Percentiles rank a stretch among this genome's conserved stretches.
These are phyloP conservation scores for Lupinus albus DNA, from an alignment of 306 rosid genomes.

Conservation along the genomic window DNA sequence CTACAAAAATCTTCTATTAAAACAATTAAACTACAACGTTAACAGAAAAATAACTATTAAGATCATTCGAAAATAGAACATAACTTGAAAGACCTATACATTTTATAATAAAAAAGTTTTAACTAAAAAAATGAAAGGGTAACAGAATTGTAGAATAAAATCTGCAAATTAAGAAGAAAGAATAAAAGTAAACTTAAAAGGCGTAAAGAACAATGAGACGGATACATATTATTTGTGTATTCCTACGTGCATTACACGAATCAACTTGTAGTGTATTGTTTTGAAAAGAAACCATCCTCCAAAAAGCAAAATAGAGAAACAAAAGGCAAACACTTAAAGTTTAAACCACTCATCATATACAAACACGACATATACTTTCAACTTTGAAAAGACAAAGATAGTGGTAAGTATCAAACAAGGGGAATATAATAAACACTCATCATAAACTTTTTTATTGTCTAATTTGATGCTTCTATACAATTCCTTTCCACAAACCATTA, in stretches of 20 bases:
- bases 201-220: not conserved
- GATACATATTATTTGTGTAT: not conserved
- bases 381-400: constrained; percentile 38
- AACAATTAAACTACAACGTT: too few relatives aligned
- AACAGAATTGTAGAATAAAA: not conserved
- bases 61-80: too few relatives aligned
- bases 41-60: too few relatives aligned
- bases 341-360: constrained; percentile 35
- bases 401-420: constrained; percentile 44
- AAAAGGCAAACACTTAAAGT: constrained; percentile 40
- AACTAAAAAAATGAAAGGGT: not conserved
- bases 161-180: constrained; percentile 13
- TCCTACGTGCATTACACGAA: constrained; percentile 8
- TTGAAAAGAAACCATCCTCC: constrained; percentile 26
- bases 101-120: too few relatives aligned
- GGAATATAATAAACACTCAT: constrained; percentile 50
- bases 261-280: not conserved
- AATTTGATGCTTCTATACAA: constrained; percentile 47
- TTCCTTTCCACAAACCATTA: constrained; percentile 54
- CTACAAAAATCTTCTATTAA: too few relatives aligned
- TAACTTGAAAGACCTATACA: too few relatives aligned
- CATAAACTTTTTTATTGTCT: constrained; percentile 44
- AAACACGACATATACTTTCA: constrained; percentile 36
- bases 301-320: constrained; percentile 42
- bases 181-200: not conserved